Evolutionary conservation across 345 rosid species (phyloP), one percentile per base, ranked within the genome.

Genomic region (Populus deltoides): DNA sequence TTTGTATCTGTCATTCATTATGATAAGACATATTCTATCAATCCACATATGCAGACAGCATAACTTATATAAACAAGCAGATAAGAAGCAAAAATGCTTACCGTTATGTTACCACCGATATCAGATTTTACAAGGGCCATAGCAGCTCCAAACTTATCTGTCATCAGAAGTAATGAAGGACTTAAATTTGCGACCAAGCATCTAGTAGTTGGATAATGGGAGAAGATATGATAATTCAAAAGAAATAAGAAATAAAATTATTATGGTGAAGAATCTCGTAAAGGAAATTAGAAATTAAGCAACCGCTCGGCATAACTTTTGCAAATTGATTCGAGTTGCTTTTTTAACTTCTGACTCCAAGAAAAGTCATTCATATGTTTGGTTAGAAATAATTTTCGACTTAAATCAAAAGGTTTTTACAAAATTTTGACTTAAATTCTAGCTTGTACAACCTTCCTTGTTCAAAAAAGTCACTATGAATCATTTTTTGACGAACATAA

Each of bases 91-190:
- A 73, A 67, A 73, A 72, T 39, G 16, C 25, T 68, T 82, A 96
- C 99, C 85, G 95, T 75, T 61, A 95, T 88, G 82, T 95, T 95
- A 39, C 99, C 98, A 45, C 97, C 94, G 51, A 96, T 79, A 84
- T 96, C 99, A 79, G 90, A 77, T 86, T 96, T 96, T 78, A 96
- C 97, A 22, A 96, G 93, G 18, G 90, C 39, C 97, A 96, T 88
- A 71, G 99, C 94, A 39, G 97, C 87, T 80, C 99, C 98, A 85
- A 96, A 96, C 79, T 96, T 91, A 25, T 96, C 99, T 95, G 90
- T 4, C 51, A 75, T 53, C 68, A 79, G 71, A 73, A 69, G 65
- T 1, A 33, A 66, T 17, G 70, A 3, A 66, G 38, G 47, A 67
- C 10, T 36, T 49, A 13, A 57, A 68, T 61, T 27, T 53, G 39